These are phyloP conservation scores for Nelumbo lutea DNA, from an alignment of 164 flowering plant genomes.

Conservation along the genomic window DNA sequence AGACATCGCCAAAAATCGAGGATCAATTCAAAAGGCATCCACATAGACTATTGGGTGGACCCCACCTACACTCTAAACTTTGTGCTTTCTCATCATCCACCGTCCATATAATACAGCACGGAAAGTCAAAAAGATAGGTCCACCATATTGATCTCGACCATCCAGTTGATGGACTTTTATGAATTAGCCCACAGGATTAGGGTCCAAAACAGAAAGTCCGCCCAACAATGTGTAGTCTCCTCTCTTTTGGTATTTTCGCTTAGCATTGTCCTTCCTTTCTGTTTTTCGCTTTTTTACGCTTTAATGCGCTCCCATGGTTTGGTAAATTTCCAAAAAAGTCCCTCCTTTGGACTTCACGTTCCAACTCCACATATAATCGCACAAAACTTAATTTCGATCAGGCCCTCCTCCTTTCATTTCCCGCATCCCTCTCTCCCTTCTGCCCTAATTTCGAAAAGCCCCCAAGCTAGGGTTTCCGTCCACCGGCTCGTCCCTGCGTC, in stretches of 20 bases:
- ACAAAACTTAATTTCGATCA: constrained; percentile 1
- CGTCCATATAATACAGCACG: not conserved
- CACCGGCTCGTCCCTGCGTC: constrained; percentile 18
- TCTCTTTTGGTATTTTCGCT: not conserved
- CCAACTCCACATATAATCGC: constrained; percentile 7
- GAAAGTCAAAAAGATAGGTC: not conserved
- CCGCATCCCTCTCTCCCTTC: constrained; percentile 9
- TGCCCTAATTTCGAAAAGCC: constrained; percentile 29
- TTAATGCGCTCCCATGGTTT: not conserved
- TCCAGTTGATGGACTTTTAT: not conserved
- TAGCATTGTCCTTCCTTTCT: too few species aligned
- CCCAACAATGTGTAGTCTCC: not conserved
- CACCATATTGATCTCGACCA: not conserved
- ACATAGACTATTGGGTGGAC: too few species aligned
- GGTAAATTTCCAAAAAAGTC: constrained; percentile 14
- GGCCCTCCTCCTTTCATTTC: constrained; percentile 4
- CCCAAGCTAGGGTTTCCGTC: constrained; percentile 33
- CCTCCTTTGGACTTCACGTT: not conserved
- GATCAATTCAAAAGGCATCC: too few species aligned
- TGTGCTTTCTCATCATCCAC: not conserved
- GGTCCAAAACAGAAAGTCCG: not conserved
- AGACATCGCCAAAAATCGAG: too few species aligned
- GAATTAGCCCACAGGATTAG: not conserved
- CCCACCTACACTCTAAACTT: too few species aligned
- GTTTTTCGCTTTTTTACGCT: too few species aligned